Evolutionary conservation across 768 basidiomycete species (phyloP).

Genomic region (Tricholoma saponaceum): DNA sequence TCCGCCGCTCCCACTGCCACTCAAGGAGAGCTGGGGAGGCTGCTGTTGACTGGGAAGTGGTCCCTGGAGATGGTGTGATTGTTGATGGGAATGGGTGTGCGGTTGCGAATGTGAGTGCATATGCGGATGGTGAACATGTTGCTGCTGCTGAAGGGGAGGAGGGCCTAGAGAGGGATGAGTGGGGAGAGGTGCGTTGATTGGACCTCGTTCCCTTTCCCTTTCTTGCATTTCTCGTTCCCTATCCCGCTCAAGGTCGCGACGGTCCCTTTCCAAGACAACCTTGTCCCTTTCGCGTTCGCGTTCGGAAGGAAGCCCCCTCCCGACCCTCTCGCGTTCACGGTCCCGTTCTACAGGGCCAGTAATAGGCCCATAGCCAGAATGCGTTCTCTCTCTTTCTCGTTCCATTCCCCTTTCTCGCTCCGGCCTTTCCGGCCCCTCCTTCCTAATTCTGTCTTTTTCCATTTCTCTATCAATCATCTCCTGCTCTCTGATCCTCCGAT

Average conservation of each 20-base stretch:
- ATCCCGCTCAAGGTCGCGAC: background rate
- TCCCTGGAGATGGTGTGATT: background rate
- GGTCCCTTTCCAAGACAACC: background rate
- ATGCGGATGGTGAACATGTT: background rate
- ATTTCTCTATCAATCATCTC: background rate
- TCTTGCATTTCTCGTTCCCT: background rate
- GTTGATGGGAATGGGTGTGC: background rate
- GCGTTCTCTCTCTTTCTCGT: background rate
- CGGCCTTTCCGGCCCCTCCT: too few relatives aligned
- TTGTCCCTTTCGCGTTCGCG: background rate
- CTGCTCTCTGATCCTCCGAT: background rate
- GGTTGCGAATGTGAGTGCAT: background rate
- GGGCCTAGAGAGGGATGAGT: constrained; percentile 2
- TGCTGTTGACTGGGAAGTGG: background rate
- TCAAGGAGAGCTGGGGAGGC: background rate
- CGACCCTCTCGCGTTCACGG: background rate
- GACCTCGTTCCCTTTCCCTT: background rate
- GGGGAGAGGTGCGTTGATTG: background rate
- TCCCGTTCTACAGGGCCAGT: background rate
- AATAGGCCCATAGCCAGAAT: background rate
- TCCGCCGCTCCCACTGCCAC: background rate
- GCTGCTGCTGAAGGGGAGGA: background rate
- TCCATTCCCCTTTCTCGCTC: background rate
- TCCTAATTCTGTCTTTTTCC: background rate
- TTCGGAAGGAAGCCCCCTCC: background rate